These are phyloP conservation scores for Calonectria montana DNA, from an alignment of 2,329 filamentous ascomycete species.

Conservation along the genomic window DNA sequence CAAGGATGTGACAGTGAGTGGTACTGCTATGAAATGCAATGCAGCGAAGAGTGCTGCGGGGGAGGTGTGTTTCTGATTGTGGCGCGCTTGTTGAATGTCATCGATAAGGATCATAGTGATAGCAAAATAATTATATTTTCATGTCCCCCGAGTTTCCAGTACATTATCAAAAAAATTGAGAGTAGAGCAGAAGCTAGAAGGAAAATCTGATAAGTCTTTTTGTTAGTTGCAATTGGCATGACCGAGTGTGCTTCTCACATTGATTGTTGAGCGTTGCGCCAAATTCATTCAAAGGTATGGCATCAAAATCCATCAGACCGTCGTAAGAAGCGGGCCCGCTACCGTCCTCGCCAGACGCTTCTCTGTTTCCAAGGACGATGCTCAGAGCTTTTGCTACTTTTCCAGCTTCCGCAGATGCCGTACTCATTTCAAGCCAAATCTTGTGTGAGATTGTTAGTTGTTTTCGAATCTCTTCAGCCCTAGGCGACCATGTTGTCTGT, in stretches of 20 bases:
- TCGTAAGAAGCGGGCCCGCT: conserved; percentile 13
- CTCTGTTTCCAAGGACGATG: conserved; percentile 27
- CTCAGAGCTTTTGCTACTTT: conserved; percentile 28
- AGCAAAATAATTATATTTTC: conserved; percentile 19
- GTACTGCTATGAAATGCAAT: too few species aligned
- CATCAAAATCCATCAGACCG: conserved; percentile 23
- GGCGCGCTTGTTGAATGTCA: neutral
- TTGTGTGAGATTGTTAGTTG: conserved; percentile 21
- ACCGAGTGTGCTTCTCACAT: conserved; percentile 23
- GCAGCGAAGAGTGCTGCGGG: neutral
- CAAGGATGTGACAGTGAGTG: too few species aligned
- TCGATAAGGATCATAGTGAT: conserved; percentile 1
- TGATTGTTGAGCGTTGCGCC: conserved; percentile 23
- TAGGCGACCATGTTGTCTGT: conserved; percentile 7
- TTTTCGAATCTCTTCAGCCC: conserved; percentile 24
- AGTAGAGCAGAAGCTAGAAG: conserved; percentile 26
- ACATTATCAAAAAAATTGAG: conserved; percentile 27
- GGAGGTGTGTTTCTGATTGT: neutral
- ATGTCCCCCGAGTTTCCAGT: conserved; percentile 26
- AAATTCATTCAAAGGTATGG: conserved; percentile 16
- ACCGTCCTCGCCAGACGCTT: conserved; percentile 10
- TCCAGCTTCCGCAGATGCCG: conserved; percentile 25
- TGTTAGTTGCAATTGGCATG: conserved; percentile 21
- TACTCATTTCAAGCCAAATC: conserved; percentile 28
- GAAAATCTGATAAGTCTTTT: conserved; percentile 20